These are phyloP conservation scores for Alternaria atra DNA, from an alignment of 2,329 filamentous ascomycete genomes.

Conservation along the genomic window DNA sequence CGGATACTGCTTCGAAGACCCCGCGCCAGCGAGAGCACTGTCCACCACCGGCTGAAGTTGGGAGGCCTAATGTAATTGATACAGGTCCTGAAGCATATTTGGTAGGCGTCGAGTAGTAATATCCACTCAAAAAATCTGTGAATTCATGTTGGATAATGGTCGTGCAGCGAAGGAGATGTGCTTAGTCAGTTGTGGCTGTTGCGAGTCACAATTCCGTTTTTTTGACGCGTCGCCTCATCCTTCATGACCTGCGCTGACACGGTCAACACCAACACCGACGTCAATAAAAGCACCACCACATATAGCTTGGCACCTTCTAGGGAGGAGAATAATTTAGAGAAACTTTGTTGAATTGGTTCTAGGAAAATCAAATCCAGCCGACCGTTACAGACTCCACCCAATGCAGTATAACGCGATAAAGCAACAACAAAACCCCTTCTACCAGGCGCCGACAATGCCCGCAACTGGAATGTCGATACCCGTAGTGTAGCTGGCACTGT, in stretches of 20 bases:
- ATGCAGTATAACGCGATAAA: constrained; percentile 23
- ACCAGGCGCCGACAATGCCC: constrained; percentile 59
- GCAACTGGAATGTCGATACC: constrained; percentile 61
- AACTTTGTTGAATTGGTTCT: constrained; percentile 16
- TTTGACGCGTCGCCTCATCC: not conserved
- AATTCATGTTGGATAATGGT: not conserved
- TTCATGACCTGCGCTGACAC: not conserved
- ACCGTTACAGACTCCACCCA: constrained; percentile 27
- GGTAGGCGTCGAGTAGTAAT: not conserved
- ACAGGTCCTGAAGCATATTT: not conserved
- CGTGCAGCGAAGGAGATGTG: not conserved
- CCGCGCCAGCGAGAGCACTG: constrained; percentile 16
- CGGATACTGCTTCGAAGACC: constrained; percentile 8
- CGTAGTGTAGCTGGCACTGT: constrained; percentile 59
- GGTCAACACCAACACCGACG: not conserved
- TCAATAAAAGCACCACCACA: not conserved
- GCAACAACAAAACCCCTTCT: constrained; percentile 12
- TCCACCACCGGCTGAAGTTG: constrained; percentile 8
- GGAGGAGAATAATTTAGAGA: not conserved
- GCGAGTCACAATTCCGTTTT: not conserved
- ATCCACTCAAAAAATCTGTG: not conserved
- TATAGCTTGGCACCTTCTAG: not conserved
- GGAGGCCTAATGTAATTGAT: constrained; percentile 11
- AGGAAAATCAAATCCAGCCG: constrained; percentile 6
- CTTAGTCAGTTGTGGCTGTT: constrained; percentile 12